Base-by-base conservation (phyloP, 2,329 filamentous ascomycete species). In the Aspergillus sp. region DNA sequence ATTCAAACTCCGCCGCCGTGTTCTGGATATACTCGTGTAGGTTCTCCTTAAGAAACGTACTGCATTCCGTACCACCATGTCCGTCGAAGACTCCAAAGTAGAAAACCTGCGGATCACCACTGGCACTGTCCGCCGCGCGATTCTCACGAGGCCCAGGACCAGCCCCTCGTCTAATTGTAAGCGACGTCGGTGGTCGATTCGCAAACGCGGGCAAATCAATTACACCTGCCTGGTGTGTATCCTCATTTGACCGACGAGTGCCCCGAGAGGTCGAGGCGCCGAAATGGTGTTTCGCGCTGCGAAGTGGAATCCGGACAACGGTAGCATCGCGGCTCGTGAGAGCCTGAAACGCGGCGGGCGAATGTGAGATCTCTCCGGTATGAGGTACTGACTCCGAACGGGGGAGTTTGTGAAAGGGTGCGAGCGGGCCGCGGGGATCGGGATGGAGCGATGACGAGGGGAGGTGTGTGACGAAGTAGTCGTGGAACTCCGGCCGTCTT, bases 41-140 rank as follows among this genome's bases (percentile, higher is more conserved):
- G 61, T 86, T 82, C 51, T 96, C 88, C 49, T 84, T 79, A 56
- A 97, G 69, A 59, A 95, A 97, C 15, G 85, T 83, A 50, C 89
- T 90, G 67, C 93, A 97, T 65, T 95, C 87, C 17, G 75, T 80
- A 17, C 93, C 93, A 7, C 93, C 93, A 71, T 98, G 93, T 2
- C 93, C 93, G 68, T 98, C 93, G 62, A 97, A 98, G 1, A 97
- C 84, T 1, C 82, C 90, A 76, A 96, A 98, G 68, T 97, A 98
- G 69, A 98, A 98, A 30, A 97, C 85, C 65, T 97, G 91, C 1
- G 91, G 91, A 63, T 97, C 91, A 2, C 91, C 91, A 53, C 82
- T 86, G 1, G 86, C 82, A 54, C 84, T 86, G 49, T 88, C 86
- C 5, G 88, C 88, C 7, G 54, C 68, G 77, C 81, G 20, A 80